Evolutionary conservation across 352 stramenopile genomes (phyloP), one percentile per base, ranked within the genome.

Genomic region (Elongisporangium senticosum): DNA sequence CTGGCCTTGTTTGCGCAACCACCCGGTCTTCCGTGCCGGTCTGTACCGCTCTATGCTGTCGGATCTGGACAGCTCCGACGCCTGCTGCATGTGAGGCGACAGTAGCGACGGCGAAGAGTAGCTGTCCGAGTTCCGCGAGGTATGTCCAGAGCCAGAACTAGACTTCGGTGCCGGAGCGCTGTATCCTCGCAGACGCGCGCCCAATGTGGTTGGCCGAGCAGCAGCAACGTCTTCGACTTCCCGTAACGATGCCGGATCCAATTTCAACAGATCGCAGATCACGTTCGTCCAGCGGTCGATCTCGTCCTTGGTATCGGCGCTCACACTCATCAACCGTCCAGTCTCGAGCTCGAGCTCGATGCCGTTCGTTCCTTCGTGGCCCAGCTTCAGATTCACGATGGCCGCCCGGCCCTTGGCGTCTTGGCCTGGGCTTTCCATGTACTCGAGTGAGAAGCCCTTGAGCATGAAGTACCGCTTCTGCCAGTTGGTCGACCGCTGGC

Each of bases 1-100:
- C 8, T 83, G 71, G 37, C 85, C 85, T 75, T 94, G 80, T 62
- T 94, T 94, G 39, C 75, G 77, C 53, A 94, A 59, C 82, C 85
- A 92, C 17, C 85, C 85, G n/a, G 69, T 77, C 52, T 89, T 90
- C 23, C 68, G 68, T 11, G 66, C 55, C 7, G 58, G 48, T 17
- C 17, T 43, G 8, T 43, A 17, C 11, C 33, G 33, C 13, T 17
- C 33, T 17, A 43, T 17, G 33, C 33, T 43, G 33, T 43, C 11
- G 33, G 33, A 14, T 43, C 33, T 43, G 11, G 33, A 14, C 33
- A 43, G 11, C 11, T 43, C 33, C 1, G 33, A 14, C 1, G 33
- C 33, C 33, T 43, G 33, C 33, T 43, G 8, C 33, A 17, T 17
- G 4, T 43, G 33, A 15, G 33, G 33, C 4, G 33, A 17, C 33